Conservation (phyloP, 73 alveolate species). For the Effrenium voratum region DNA sequence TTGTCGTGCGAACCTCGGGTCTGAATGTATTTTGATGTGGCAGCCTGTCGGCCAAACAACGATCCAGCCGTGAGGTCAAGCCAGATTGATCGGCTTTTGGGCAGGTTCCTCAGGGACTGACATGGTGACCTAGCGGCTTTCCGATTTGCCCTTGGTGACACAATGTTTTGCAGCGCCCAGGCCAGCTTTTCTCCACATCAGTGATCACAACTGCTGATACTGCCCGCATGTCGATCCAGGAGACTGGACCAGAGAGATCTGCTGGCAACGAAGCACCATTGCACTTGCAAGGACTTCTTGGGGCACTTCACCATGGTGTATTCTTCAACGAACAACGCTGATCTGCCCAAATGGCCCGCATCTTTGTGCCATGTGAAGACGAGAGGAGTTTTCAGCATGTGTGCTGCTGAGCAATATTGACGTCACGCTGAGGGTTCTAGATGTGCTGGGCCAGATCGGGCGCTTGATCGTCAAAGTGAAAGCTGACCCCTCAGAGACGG, state of each 20-base stretch:
- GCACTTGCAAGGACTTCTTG: conserved; percentile 28
- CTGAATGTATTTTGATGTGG: neutral
- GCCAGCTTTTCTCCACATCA: conserved; percentile 75
- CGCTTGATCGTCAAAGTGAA: conserved; percentile 71
- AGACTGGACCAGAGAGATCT: neutral
- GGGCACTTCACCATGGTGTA: conserved; percentile 85
- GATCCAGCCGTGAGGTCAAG: conserved; percentile 9
- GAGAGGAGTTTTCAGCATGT: neutral
- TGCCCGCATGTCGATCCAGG: conserved; percentile 86
- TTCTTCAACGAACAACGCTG: conserved; percentile 86
- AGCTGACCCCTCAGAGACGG: conserved; percentile 1
- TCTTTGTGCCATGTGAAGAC: neutral
- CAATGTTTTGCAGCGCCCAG: neutral
- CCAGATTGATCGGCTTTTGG: conserved; percentile 77
- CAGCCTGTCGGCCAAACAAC: neutral
- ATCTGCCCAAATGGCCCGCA: conserved; percentile 59
- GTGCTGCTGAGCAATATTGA: neutral
- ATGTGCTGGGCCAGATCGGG: conserved; percentile 68
- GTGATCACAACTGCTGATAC: conserved; percentile 74
- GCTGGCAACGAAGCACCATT: neutral
- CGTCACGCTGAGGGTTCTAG: conserved; percentile 25
- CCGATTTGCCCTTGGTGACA: neutral
- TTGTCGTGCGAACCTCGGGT: conserved; percentile 17
- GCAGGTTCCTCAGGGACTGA: neutral
- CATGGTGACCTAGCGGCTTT: neutral